phyloP scores from a whole-genome alignment of 2,329 filamentous ascomycete species.

The Rugonectria rugulosa region DNA sequence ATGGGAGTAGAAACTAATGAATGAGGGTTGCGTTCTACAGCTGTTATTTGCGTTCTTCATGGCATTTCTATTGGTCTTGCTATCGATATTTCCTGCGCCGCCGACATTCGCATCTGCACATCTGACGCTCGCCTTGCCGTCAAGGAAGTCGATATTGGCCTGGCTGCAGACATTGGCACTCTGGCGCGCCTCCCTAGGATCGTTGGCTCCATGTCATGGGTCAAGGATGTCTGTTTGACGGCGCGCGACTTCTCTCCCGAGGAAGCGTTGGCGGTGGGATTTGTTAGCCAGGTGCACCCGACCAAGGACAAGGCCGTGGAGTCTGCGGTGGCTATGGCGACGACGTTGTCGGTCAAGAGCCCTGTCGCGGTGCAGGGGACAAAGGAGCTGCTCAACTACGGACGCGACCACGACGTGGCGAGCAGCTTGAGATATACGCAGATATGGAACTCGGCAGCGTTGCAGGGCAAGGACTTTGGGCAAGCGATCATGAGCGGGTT shows the following conservation, averaged over 20 bases:
- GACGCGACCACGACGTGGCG: constrained; percentile 76
- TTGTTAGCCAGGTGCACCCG: constrained; percentile 71
- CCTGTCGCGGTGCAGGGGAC: constrained; percentile 88
- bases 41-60: constrained; percentile 83
- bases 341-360: constrained; percentile 77
- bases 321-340: constrained; percentile 69
- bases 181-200: constrained; percentile 76
- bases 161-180: constrained; percentile 82
- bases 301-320: constrained; percentile 69
- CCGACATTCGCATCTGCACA: constrained; percentile 74
- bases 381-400: constrained; percentile 86
- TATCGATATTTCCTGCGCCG: constrained; percentile 75
- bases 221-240: constrained; percentile 79
- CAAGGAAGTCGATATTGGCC: constrained; percentile 83
- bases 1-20: not conserved
- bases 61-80: constrained; percentile 80
- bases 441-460: constrained; percentile 84
- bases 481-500: constrained; percentile 78
- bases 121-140: constrained; percentile 70
- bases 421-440: constrained; percentile 85
- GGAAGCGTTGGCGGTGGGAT: constrained; percentile 74
- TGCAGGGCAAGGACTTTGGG: constrained; percentile 82
- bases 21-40: constrained; percentile 46
- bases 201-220: constrained; percentile 75
- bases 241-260: constrained; percentile 73